A percentile compares a stretch with the other conserved stretches of the same genome.
Conservation (phyloP, 2,329 filamentous ascomycete species). For the Aspergillus alliaceus region DNA sequence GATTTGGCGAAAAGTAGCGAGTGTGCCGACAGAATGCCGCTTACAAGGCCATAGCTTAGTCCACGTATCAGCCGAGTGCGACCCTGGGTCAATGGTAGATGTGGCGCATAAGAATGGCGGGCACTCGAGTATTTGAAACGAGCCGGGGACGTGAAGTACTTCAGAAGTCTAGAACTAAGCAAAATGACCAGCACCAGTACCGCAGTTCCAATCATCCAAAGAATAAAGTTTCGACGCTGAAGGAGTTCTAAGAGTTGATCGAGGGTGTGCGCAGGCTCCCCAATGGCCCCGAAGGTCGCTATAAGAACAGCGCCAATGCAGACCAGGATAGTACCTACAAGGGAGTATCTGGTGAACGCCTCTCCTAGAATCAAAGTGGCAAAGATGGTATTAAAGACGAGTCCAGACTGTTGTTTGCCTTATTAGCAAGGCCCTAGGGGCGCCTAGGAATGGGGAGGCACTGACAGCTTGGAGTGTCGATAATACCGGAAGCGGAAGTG, state of each 20-base stretch:
- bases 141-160: conserved; percentile 34
- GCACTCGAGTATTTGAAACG: conserved; percentile 32
- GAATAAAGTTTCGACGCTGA: conserved; percentile 70
- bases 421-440: conserved; percentile 9
- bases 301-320: conserved; percentile 87
- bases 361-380: conserved; percentile 89
- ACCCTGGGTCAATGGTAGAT: conserved; percentile 48
- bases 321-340: conserved; percentile 84
- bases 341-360: conserved; percentile 91
- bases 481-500: conserved; percentile 86
- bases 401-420: conserved; percentile 61
- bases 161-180: conserved; percentile 53
- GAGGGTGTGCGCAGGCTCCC: conserved; percentile 86
- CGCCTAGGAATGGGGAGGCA: conserved; percentile 9
- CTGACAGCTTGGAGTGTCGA: conserved; percentile 83
- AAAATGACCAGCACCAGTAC: conserved; percentile 71
- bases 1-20: conserved; percentile 92
- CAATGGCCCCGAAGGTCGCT: conserved; percentile 89
- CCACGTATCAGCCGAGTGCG: conserved; percentile 76
- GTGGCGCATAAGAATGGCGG: conserved; percentile 48
- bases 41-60: conserved; percentile 83
- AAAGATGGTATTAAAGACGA: conserved; percentile 98
- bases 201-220: conserved; percentile 84
- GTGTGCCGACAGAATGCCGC: conserved; percentile 91
- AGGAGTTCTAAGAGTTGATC: conserved; percentile 77